Conservation (phyloP, 345 rosid species). For the Adansonia digitata region DNA sequence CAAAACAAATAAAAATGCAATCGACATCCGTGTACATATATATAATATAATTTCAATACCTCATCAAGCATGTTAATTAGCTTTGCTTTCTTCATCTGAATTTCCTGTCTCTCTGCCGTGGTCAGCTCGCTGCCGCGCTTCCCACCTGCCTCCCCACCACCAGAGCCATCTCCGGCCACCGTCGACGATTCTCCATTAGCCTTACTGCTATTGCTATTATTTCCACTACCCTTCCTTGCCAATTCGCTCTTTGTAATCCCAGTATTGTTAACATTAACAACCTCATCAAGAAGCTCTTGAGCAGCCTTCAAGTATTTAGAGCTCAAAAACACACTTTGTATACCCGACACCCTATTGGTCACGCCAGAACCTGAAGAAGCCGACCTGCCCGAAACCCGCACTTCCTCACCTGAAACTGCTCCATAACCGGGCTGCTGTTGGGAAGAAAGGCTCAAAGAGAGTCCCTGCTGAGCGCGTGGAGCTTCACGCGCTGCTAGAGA, state of each 20-base stretch:
- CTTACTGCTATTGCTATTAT: slow-evolving; percentile 26
- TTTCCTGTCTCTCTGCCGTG: slow-evolving; percentile 89
- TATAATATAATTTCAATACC: background rate
- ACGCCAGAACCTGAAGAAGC: slow-evolving; percentile 75
- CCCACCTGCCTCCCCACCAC: slow-evolving; percentile 44
- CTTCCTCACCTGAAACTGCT: slow-evolving; percentile 47
- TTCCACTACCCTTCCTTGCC: slow-evolving; percentile 40
- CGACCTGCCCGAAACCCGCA: slow-evolving; percentile 46
- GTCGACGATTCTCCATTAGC: slow-evolving; percentile 50
- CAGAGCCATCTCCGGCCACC: slow-evolving; percentile 41
- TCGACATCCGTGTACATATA: background rate
- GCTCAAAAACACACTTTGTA: slow-evolving; percentile 62
- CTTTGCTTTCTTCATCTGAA: slow-evolving; percentile 98
- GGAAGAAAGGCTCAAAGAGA: slow-evolving; percentile 83
- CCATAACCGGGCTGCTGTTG: slow-evolving; percentile 68
- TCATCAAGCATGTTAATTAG: slow-evolving; percentile 87
- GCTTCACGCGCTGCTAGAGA: slow-evolving; percentile 49
- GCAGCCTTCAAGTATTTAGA: slow-evolving; percentile 94
- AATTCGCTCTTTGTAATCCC: slow-evolving; percentile 29
- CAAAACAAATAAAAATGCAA: background rate
- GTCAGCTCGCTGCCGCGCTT: slow-evolving; percentile 53
- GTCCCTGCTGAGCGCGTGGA: slow-evolving; percentile 72
- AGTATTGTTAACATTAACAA: slow-evolving; percentile 61
- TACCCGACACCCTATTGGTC: slow-evolving; percentile 58
- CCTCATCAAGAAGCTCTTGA: slow-evolving; percentile 91